Percentiles rank a stretch among this genome's conserved stretches.
phyloP scores from a whole-genome alignment of 2,329 filamentous ascomycete species.

The Botrytis cinerea region DNA sequence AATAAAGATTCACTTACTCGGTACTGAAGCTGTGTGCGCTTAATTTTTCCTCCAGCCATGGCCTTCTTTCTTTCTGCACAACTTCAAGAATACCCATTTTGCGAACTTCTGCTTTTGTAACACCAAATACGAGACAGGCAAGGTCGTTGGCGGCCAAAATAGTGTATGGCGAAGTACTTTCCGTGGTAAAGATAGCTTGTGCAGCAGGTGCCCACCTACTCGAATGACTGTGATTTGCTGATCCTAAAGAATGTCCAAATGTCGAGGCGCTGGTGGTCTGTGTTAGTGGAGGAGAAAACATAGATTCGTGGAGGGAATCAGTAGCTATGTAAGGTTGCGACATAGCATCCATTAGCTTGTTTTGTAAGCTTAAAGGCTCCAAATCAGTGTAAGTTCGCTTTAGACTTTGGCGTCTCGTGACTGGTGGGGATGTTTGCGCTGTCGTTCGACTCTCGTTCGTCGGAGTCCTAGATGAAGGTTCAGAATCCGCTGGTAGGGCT shows the following conservation, averaged over 20 bases:
- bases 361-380: conserved; percentile 71
- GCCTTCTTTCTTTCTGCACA: conserved; percentile 82
- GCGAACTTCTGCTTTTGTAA: conserved; percentile 91
- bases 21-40: conserved; percentile 59
- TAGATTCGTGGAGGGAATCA: conserved; percentile 36
- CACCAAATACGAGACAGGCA: conserved; percentile 96
- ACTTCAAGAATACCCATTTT: conserved; percentile 95
- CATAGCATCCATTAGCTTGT: conserved; percentile 81
- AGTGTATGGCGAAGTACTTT: conserved; percentile 86
- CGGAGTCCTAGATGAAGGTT: conserved; percentile 55
- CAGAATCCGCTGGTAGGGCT: conserved; percentile 43
- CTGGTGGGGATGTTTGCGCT: conserved; percentile 54
- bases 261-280: conserved; percentile 42
- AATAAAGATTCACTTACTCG: conserved; percentile 16
- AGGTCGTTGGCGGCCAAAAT: conserved; percentile 96
- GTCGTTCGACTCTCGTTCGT: conserved; percentile 59
- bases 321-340: conserved; percentile 65
- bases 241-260: conserved; percentile 46
- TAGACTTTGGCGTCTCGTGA: conserved; percentile 65
- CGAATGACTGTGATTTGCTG: conserved; percentile 80
- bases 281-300: conserved; percentile 49
- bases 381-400: conserved; percentile 90
- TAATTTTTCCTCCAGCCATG: conserved; percentile 88
- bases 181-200: conserved; percentile 97
- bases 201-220: conserved; percentile 88